These are phyloP conservation scores for Hortiboletus flavorubellus DNA, from an alignment of 768 basidiomycete genomes.

Conservation along the genomic window DNA sequence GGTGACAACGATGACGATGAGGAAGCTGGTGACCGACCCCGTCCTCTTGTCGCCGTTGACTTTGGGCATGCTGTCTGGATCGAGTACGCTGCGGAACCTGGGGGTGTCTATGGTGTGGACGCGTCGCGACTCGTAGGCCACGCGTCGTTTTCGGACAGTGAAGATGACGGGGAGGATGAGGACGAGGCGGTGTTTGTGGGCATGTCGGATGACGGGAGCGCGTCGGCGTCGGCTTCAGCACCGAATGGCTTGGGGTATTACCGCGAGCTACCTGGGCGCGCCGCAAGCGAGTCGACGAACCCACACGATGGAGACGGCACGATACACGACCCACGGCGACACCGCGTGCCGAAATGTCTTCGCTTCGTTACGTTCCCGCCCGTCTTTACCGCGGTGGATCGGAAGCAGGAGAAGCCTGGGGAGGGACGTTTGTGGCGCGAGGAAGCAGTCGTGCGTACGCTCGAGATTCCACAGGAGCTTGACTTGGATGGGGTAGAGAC, in stretches of 20 bases:
- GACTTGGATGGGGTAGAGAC: slow-evolving; percentile 67
- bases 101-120: slow-evolving; percentile 28
- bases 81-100: slow-evolving; percentile 45
- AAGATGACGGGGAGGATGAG: slow-evolving; percentile 26
- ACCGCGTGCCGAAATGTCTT: slow-evolving; percentile 45
- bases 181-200: slow-evolving; percentile 13
- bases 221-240: background rate
- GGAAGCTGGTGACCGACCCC: slow-evolving; percentile 44
- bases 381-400: slow-evolving; percentile 28
- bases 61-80: slow-evolving; percentile 89
- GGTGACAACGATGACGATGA: slow-evolving; percentile 32
- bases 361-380: slow-evolving; percentile 72
- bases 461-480: slow-evolving; percentile 62
- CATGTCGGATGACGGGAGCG: slow-evolving; percentile 9
- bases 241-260: slow-evolving; percentile 2
- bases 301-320: slow-evolving; percentile 17
- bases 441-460: slow-evolving; percentile 51
- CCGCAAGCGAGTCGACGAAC: slow-evolving; percentile 9
- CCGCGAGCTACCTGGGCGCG: background rate
- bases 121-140: slow-evolving; percentile 30
- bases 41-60: slow-evolving; percentile 77
- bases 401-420: slow-evolving; percentile 17
- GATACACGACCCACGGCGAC: slow-evolving; percentile 26
- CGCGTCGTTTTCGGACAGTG: slow-evolving; percentile 23
- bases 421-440: slow-evolving; percentile 27